Evolutionary conservation across 2,329 filamentous ascomycete genomes (phyloP), one percentile per base, ranked within the genome.

Genomic region (Lecanoromycetidae sp.): DNA sequence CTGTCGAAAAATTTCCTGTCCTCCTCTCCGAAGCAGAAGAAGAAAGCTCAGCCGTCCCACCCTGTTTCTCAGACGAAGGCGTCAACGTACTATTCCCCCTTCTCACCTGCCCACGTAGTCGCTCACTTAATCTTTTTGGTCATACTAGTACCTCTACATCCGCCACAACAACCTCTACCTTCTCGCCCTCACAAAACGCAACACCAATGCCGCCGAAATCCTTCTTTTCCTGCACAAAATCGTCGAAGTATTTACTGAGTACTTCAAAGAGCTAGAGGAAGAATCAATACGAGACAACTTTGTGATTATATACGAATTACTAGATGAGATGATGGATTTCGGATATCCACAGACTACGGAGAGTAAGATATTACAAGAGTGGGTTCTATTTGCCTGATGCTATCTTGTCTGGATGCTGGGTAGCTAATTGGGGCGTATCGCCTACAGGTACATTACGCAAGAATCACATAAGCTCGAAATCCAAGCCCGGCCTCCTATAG

Each of bases 311-410:
- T 98, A 98, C 73, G 91, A 98, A 68, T 70, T 98, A 52, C 77
- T 98, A 54, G 91, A 98, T 63, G 91, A 98, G 72, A 98, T 98
- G 91, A 98, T 98, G 91, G 91, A 98, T 68, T 98, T 98, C 72
- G 91, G 91, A 54, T 95, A 98, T 65, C 91, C 91, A 5, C 91
- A 98, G 66, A 98, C 91, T 8, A 98, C 91, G 56, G 91, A 98
- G 67, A 86, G 80, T 65, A 98, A 98, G 76, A 98, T 98, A 64
- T 71, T 98, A 52, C 91, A 98, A 67, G 91, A 98, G 71, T 79
- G 69, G 66, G 48, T 44, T 30, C 33, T 34, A 20, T 15, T 4
- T 37, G 26, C 34, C 20, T 27, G 33, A 41, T 29, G 10, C 35
- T 10, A 10, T 30, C 34, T n/a, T 15, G 3, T 13, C n/a, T 2